These are phyloP conservation scores for Camelina sativa DNA, from an alignment of 345 rosid species.

Conservation along the genomic window DNA sequence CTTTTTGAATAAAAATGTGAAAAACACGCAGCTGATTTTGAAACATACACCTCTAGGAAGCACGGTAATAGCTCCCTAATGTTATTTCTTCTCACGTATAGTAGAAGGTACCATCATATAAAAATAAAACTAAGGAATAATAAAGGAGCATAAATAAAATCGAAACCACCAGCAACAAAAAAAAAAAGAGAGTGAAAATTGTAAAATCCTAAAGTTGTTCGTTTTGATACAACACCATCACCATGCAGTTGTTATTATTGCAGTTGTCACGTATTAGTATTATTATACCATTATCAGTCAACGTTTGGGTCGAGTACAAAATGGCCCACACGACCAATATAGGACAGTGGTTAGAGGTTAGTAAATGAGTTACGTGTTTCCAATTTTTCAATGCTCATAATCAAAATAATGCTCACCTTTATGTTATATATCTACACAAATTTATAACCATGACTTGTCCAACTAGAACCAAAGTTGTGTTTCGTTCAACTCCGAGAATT, in stretches of 20 bases:
- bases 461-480: not conserved
- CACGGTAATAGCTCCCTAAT: not conserved
- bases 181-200: no score
- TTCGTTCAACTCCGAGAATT: not conserved
- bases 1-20: no score
- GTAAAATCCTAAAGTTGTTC: not conserved
- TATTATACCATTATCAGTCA: constrained; percentile 14
- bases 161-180: no score
- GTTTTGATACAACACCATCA: constrained; percentile 1
- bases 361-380: not conserved
- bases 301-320: constrained; percentile 26
- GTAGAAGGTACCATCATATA: not conserved
- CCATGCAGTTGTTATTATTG: constrained; percentile 13
- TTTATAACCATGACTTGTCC: not conserved
- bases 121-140: not conserved
- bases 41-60: no score
- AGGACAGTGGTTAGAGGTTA: constrained; percentile 34
- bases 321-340: constrained; percentile 28
- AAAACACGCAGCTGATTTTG: no score
- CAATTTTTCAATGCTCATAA: constrained; percentile 21
- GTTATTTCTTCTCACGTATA: not conserved
- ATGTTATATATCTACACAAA: not conserved
- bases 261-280: no score
- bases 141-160: no score
- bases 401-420: constrained; percentile 2